Base-by-base conservation (phyloP, 257 asterid genomes). In the Salvia rosmarinus region DNA sequence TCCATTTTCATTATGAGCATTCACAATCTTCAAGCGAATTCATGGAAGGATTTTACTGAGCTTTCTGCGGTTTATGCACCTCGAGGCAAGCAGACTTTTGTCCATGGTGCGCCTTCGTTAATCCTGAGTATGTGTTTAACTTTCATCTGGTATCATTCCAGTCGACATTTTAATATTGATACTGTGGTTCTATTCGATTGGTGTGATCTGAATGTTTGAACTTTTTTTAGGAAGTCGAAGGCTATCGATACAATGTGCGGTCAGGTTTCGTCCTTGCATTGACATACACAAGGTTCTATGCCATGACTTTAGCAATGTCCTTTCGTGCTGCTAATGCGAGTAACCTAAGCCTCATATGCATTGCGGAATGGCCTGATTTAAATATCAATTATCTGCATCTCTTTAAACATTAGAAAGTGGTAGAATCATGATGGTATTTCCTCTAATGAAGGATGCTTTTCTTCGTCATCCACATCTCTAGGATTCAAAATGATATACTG, bases 261-360 rank as follows among this genome's bases (percentile, higher is more conserved):
- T 91, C 68, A 79, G 25, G 59, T 91, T 94, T 86, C 92, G 97
- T 63, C 98, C 98, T 70, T 94, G 98, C 88, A 94, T 94, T 60
- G 98, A 94, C 80, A 89, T 94, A 81, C 98, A 91, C 89, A 86
- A 90, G 97, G 98, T 94, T 73, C 40, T 71, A 46, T 73, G 40
- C 57, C n/a, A 14, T 72, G 44, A 69, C 62, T 68, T 51, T 19
- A 59, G 34, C 5, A 10, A 25, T 50, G 50, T 12, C 35, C 21
- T 17, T 37, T 21, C 12, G 47, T 13, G 47, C 37, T 57, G 21
- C 39, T 32, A 17, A 17, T 11, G 52, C 42, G 39, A 21, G 72
- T 43, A 28, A 25, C 30, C 21, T 64, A 25, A 35, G 49, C 32
- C 52, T 40, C 9, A 4, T 72, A 52, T 21, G 62, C n/a, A 9